These are phyloP conservation scores for Hymenoscyphus albidus DNA, from an alignment of 2,329 filamentous ascomycete species.

Conservation along the genomic window DNA sequence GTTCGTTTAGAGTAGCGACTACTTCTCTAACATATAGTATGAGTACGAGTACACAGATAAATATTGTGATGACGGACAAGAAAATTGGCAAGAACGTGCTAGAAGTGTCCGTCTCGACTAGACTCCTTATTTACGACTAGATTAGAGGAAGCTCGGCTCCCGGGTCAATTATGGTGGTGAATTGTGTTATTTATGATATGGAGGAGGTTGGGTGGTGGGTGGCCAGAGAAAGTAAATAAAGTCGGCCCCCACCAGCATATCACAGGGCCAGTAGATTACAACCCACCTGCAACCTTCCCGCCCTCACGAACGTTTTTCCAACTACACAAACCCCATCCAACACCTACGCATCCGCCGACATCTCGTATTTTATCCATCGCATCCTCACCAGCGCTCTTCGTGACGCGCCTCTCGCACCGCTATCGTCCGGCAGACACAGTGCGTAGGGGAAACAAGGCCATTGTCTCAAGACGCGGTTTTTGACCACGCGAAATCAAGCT, in stretches of 20 bases:
- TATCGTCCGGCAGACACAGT: neutral
- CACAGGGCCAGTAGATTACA: neutral
- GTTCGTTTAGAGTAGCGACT: too few species aligned
- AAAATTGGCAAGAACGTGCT: neutral
- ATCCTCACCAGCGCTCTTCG: neutral
- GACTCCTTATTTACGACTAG: neutral
- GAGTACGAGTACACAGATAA: neutral
- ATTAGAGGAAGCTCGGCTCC: too few species aligned
- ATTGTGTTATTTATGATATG: neutral
- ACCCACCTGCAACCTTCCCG: neutral
- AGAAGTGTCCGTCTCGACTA: neutral
- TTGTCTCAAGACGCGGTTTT: conserved; percentile 11
- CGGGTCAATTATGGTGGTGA: neutral
- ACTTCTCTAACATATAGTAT: too few species aligned
- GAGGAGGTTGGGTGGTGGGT: neutral
- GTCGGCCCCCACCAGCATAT: neutral
- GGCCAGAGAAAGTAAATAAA: neutral
- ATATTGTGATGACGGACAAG: neutral
- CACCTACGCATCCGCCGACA: neutral
- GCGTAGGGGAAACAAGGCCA: conserved; percentile 10
- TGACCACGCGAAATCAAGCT: conserved; percentile 10
- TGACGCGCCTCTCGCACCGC: neutral
- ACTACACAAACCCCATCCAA: neutral
- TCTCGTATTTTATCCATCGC: neutral
- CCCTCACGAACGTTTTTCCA: neutral